A percentile compares a stretch with the other conserved stretches of the same genome.
These are phyloP conservation scores for Solanum arcanum DNA, from an alignment of 257 asterid genomes.

Conservation along the genomic window DNA sequence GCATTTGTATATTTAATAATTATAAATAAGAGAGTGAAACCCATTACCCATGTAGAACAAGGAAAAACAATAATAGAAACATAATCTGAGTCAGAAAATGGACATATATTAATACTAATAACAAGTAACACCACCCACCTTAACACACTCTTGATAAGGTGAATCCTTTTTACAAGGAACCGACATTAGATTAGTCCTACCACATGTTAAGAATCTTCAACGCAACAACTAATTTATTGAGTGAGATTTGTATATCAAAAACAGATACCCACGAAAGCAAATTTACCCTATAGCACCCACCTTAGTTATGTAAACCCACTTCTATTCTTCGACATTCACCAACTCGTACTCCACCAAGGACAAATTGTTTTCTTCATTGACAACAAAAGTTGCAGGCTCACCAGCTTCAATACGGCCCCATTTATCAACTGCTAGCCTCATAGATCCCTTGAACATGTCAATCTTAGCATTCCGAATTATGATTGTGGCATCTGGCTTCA, in stretches of 20 bases:
- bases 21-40: neutral
- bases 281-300: constrained; percentile 9
- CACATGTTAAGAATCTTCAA: constrained; percentile 21
- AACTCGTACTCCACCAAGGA: constrained; percentile 72
- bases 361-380: constrained; percentile 71
- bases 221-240: constrained; percentile 15
- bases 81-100: too few species aligned
- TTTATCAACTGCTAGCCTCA: constrained; percentile 74
- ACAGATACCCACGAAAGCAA: constrained; percentile 18
- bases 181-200: constrained; percentile 40
- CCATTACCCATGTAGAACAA: neutral
- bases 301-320: neutral
- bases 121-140: neutral
- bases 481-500: constrained; percentile 46
- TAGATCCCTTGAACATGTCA: constrained; percentile 75
- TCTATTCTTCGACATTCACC: constrained; percentile 45
- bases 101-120: neutral
- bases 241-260: constrained; percentile 39
- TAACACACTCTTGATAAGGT: constrained; percentile 9
- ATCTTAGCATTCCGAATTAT: constrained; percentile 64
- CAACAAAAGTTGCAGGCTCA: constrained; percentile 51
- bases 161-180: constrained; percentile 29
- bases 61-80: neutral
- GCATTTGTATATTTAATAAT: neutral
- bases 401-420: constrained; percentile 75